Base-by-base conservation (phyloP, 1,284 basidiomycete genomes). In the Pseudozyma thailandica region DNA sequence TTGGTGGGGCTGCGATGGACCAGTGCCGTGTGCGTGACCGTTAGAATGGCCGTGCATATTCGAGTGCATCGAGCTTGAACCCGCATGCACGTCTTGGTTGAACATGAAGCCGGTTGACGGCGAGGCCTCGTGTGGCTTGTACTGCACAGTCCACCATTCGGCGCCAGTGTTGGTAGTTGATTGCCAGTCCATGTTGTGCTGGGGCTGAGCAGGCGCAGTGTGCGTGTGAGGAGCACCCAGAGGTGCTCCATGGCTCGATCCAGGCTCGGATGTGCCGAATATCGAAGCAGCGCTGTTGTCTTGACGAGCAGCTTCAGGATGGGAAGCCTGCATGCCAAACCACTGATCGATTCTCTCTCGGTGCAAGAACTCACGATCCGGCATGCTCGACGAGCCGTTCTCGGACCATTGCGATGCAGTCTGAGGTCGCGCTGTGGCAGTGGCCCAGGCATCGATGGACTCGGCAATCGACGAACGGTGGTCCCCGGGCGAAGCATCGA, bases 401-500 rank as follows among this genome's bases (percentile, higher is more conserved):
- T 72, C 69, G 13, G 69, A 66, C 69, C 69, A 72, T 28, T 66
- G 62, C 39, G 69, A 72, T 16, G 54, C 44, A 2, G 69, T 58
- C 10, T 51, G 45, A 6, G 62, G 69, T 33, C 69, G 58, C 7
- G 44, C 62, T 4, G 54, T 41, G 4, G 51, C 63, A 2, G 51
- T 56, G 0, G 55, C 61, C 69, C 69, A 72, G 4, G 50, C 58
- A 39, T 72, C 69, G 10, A 72, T 62, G 38, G 69, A 62, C 13
- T 59, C 63, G 23, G 69, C 63, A 25, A 72, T 50, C 50, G 62
- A 72, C 13, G 62, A 57, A 21, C 59, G 58, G 26, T 58, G 62
- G 39, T 65, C 62, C 12, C 38, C 52, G 1, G 69, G 63, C 18
- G 63, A 66, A 2, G 44, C 49, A 20, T 66, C 63, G 21, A 72